Base-by-base conservation (phyloP, 805 yeast species). In the Ogataea glucozyma region DNA sequence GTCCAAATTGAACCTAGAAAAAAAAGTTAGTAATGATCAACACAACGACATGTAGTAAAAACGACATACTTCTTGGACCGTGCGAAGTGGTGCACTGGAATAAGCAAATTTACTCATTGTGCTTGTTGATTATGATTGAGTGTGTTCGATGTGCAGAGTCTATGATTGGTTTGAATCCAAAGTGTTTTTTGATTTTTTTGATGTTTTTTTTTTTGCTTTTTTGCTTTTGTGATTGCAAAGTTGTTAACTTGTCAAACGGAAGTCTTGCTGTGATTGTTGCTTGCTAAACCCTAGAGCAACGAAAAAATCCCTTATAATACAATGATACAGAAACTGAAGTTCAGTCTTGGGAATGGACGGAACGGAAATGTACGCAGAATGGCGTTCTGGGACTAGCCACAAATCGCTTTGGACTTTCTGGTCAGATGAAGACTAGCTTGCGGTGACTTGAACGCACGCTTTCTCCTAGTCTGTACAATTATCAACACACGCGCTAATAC, bases 71-170 rank as follows among this genome's bases (percentile, higher is more conserved):
- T 93, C 99, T 71, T 90, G 91, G 50, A 93, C 90, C 40, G 97
- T 83, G 67, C 98, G 88, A 67, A 93, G 80, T 43, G 99, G 99
- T 48, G 99, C 99, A 73, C 97, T 89, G 46, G 98, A 93, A 75
- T 87, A 90, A 62, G 97, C 95, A 66, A 91, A 84, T 66, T 63
- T 60, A 53, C 68, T 65, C 69, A 65, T 62, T 30, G 35, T 45
- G 43, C 38, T 33, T 35, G 46, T 49, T 33, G 12, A 36, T 31
- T 42, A 30, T 37, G 31, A 36, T 19, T 42, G 31, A 19, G 6
- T 43, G 43, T 38, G 46, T 37, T 31, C 26, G 36, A 39, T 39
- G 37, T 39, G n/a, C n/a, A 39, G 36, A 39, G 42, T 39, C 42
- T 39, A 39, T 39, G 42, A 30, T 11, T 36, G 26, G 38, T 20